phyloP scores from a whole-genome alignment of 306 rosid genomes.

The Citrullus colocynthis region DNA sequence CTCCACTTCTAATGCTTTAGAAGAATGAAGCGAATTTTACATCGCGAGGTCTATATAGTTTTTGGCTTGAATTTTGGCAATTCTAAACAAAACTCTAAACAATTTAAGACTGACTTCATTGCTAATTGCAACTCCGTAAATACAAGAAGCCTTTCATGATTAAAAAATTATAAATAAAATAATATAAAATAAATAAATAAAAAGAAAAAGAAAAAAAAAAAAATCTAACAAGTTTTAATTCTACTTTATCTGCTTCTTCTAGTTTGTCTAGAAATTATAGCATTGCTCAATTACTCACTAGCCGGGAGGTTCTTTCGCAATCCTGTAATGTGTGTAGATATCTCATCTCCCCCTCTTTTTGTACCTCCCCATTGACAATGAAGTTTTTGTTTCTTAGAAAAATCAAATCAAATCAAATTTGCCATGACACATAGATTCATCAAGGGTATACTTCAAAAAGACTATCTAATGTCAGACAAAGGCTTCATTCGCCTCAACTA shows the following conservation, averaged over 20 bases:
- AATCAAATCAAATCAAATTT: neutral
- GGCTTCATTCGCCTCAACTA: neutral
- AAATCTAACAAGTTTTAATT: neutral
- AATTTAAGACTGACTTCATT: neutral
- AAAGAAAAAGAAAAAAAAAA: neutral
- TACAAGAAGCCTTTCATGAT: neutral
- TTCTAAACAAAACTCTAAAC: neutral
- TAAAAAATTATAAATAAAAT: too few relatives aligned
- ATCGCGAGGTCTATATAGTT: neutral
- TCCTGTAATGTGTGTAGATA: neutral
- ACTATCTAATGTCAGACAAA: neutral
- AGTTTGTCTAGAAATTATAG: neutral
- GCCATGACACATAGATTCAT: neutral
- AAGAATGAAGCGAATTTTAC: neutral
- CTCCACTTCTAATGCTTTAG: neutral
- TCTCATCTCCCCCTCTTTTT: neutral
- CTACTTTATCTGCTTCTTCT: neutral
- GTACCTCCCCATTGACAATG: neutral
- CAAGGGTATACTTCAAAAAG: neutral
- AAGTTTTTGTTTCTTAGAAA: neutral
- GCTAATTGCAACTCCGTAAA: neutral
- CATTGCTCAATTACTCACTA: neutral
- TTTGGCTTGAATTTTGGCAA: neutral
- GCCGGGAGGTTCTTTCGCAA: neutral
- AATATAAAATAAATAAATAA: too few relatives aligned